These are phyloP conservation scores for Peziza echinospora DNA, from an alignment of 495 filamentous ascomycete genomes.

Conservation along the genomic window DNA sequence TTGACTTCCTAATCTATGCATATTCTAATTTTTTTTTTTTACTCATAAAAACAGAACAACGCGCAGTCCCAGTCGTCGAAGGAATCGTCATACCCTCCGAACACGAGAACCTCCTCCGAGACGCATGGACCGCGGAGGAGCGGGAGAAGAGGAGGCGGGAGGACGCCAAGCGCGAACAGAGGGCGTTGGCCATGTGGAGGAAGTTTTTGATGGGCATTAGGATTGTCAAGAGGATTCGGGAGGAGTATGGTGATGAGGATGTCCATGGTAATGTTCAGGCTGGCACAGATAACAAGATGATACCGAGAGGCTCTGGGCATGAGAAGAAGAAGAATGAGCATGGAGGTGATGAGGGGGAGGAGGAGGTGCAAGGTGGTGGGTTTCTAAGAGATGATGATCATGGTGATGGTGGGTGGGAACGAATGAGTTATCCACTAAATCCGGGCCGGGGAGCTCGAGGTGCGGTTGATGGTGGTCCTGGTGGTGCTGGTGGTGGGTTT, in stretches of 20 bases:
- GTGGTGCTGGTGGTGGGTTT: not conserved
- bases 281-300: not conserved
- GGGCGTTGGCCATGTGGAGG: conserved; percentile 56
- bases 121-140: conserved; percentile 67
- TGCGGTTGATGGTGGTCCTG: conserved; percentile 1
- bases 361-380: conserved; percentile 22
- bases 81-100: conserved; percentile 76
- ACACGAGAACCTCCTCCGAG: conserved; percentile 48
- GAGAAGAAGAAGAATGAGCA: conserved; percentile 5
- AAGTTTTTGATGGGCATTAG: conserved; percentile 70
- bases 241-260: conserved; percentile 35
- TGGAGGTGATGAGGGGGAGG: conserved; percentile 6
- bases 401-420: conserved; percentile 12
- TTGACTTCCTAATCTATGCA: not conserved
- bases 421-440: not conserved
- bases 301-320: not conserved
- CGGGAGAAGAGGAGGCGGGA: conserved; percentile 57
- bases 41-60: conserved; percentile 37
- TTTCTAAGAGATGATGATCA: conserved; percentile 33
- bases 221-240: conserved; percentile 54
- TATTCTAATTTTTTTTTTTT: no score
- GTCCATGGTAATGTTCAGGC: not conserved
- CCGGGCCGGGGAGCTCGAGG: conserved; percentile 7
- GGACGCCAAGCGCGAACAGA: conserved; percentile 57
- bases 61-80: conserved; percentile 77